phyloP scores from a whole-genome alignment of 208 protist genomes.

The Acanthamoeba triangularis region DNA sequence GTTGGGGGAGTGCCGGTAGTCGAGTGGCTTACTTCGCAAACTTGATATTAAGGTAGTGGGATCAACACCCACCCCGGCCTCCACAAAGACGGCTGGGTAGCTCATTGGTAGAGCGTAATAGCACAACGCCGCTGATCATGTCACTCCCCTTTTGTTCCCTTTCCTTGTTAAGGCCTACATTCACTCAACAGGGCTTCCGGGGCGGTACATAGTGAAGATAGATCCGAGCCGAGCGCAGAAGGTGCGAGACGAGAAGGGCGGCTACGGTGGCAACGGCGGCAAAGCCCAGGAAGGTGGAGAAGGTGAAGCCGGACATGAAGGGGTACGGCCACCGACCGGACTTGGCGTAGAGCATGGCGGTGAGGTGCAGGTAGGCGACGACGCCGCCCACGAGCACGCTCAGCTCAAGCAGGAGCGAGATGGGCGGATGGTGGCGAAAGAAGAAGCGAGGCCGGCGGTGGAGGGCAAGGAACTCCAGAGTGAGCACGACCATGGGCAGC shows the following conservation, averaged over 20 bases:
- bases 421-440: not conserved
- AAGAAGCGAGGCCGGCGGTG: not conserved
- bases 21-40: not conserved
- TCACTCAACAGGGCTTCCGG: not conserved
- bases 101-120: slow-evolving; percentile 10
- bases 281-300: not conserved
- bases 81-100: not conserved
- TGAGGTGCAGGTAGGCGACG: not conserved
- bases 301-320: slow-evolving; percentile 25
- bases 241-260: not conserved
- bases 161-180: too few species aligned
- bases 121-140: not conserved
- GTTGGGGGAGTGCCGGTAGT: not conserved
- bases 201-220: not conserved
- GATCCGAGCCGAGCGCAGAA: not conserved
- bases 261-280: not conserved
- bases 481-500: not conserved
- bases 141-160: slow-evolving; percentile 29
- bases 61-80: slow-evolving; percentile 16
- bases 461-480: not conserved
- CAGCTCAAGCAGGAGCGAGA: not conserved
- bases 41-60: slow-evolving; percentile 2
- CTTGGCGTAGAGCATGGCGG: not conserved
- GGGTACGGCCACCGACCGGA: slow-evolving; percentile 9
- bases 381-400: not conserved